Base-by-base conservation (phyloP, 2,329 filamentous ascomycete genomes). In the Ustilaginoidea virens region DNA sequence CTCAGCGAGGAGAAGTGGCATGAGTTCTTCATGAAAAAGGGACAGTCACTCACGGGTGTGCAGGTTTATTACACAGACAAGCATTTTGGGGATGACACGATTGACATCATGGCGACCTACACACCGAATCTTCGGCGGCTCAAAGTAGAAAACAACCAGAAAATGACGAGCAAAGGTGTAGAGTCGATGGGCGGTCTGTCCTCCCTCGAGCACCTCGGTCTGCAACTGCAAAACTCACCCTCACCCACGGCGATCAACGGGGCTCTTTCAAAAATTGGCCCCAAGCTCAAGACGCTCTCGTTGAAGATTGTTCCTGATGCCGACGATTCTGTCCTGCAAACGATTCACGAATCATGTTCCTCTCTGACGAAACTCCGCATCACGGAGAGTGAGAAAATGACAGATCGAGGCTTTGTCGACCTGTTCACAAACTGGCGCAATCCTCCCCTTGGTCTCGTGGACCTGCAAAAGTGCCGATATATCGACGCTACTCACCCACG, bases 11-110 rank as follows among this genome's bases (percentile, higher is more conserved):
- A 66, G 4, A 74, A 72, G 45, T 94, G 86, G 86, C 62, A 67
- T 29, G 61, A 68, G 27, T 73, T 80, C 27, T 69, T 94, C 30
- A 55, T 58, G 9, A 60, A 63, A 28, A 74, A 78, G 33, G 86
- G 85, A 8, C 41, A 57, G 7, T 51, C 65, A 14, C 61, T 94
- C 9, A 67, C 73, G 40, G 63, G 63, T 1, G 52, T 96, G 13
- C 80, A 85, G 42, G 64, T 94, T 2, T 85, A 83, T 44, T 85
- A 79, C 53, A 79, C 90, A 0, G 85, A 94, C 48, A 77, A 67
- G 29, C 74, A 86, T 18, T 79, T 96, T 38, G 72, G 75, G 23
- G 76, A 93, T 35, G 66, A 78, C 6, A 70, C 70, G 1, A 57
- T 90, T 1, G 48, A 60, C 10, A 50, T 65, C n/a, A 58, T 94